Evolutionary conservation across 2,329 filamentous ascomycete genomes (phyloP).

Genomic region (Beauveria scarabaeidicola): DNA sequence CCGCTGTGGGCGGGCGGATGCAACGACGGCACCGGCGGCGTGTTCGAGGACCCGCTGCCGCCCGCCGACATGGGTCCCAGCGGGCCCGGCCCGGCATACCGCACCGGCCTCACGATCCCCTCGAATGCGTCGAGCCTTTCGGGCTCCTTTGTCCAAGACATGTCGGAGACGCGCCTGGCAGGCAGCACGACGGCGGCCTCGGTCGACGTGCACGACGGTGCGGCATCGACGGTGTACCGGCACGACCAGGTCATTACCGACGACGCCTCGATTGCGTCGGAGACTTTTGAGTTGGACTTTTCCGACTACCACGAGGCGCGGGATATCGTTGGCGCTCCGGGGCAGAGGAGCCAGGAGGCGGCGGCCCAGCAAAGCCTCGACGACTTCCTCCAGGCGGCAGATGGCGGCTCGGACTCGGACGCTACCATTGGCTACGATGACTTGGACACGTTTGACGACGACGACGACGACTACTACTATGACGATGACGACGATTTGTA

Average conservation of each 20-base stretch:
- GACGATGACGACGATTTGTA: not conserved
- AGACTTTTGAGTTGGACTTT: conserved; percentile 25
- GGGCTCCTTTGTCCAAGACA: conserved; percentile 27
- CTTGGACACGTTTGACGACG: not conserved
- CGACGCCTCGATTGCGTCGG: conserved; percentile 25
- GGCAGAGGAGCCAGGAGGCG: conserved; percentile 16
- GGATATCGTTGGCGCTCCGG: conserved; percentile 24
- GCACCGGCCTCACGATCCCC: conserved; percentile 34
- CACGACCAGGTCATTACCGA: conserved; percentile 25
- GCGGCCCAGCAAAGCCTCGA: conserved; percentile 13
- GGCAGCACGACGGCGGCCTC: conserved; percentile 27
- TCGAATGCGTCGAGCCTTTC: conserved; percentile 26
- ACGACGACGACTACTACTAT: not conserved
- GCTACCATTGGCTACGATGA: conserved; percentile 2
- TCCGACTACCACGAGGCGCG: conserved; percentile 28
- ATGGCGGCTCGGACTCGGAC: conserved; percentile 6
- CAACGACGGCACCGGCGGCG: conserved; percentile 43
- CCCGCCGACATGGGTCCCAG: conserved; percentile 35
- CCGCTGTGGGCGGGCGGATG: conserved; percentile 56
- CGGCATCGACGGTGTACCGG: conserved; percentile 26
- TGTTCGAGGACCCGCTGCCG: conserved; percentile 35
- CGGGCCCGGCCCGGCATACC: conserved; percentile 38
- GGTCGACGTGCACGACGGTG: conserved; percentile 31
- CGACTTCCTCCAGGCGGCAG: conserved; percentile 14
- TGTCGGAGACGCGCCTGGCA: conserved; percentile 25